Conservation (phyloP, 495 filamentous ascomycete genomes). For the Podospora comata region DNA sequence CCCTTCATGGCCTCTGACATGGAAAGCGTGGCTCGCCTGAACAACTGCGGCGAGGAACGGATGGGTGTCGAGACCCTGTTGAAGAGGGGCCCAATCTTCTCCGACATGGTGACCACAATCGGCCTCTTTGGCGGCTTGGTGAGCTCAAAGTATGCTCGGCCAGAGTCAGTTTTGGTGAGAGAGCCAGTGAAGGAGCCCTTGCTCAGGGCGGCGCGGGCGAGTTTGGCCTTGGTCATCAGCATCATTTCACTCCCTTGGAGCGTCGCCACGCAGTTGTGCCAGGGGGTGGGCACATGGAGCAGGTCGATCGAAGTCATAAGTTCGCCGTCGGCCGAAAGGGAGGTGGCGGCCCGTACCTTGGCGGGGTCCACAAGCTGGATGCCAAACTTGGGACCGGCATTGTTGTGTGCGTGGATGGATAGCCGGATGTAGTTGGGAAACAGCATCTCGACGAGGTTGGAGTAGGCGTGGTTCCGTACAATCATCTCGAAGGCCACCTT, state of each 20-base stretch:
- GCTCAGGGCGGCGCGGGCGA: slow-evolving; percentile 15
- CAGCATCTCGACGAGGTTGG: slow-evolving; percentile 14
- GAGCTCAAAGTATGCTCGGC: slow-evolving; percentile 15
- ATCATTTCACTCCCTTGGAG: slow-evolving; percentile 15
- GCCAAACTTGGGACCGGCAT: slow-evolving; percentile 23
- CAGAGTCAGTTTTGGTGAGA: neutral
- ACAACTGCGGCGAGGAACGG: neutral
- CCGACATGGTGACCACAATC: neutral
- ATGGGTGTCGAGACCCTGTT: neutral
- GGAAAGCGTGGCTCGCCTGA: slow-evolving; percentile 6
- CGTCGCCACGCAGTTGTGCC: slow-evolving; percentile 23
- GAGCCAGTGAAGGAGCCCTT: slow-evolving; percentile 14
- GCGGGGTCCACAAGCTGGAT: slow-evolving; percentile 22
- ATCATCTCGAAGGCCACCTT: slow-evolving; percentile 26
- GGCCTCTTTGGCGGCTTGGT: neutral
- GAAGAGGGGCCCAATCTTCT: neutral
- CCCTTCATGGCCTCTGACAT: neutral
- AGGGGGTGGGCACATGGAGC: slow-evolving; percentile 23
- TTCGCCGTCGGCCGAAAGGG: slow-evolving; percentile 18
- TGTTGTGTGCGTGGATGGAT: slow-evolving; percentile 25
- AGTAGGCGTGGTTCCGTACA: slow-evolving; percentile 25
- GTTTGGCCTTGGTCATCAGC: slow-evolving; percentile 22
- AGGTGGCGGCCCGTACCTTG: slow-evolving; percentile 14
- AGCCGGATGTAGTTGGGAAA: slow-evolving; percentile 15
- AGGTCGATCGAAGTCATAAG: slow-evolving; percentile 22